phyloP scores from a whole-genome alignment of 2,329 filamentous ascomycete genomes.

The Sclerotinia borealis region DNA sequence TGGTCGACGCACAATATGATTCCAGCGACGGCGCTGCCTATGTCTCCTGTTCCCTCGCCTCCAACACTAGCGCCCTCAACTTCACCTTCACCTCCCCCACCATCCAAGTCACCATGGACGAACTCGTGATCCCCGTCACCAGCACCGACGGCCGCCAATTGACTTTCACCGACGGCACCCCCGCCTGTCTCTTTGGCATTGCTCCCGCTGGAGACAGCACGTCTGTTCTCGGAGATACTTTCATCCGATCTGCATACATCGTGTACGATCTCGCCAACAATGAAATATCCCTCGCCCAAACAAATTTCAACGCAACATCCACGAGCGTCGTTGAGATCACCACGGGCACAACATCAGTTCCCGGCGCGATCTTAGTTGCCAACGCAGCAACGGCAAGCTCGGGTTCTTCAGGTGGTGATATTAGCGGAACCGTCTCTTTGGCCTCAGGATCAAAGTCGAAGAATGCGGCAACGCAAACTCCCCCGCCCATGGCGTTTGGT shows the following conservation, averaged over 20 bases:
- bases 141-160: slow-evolving; percentile 41
- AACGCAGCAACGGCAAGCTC: slow-evolving; percentile 45
- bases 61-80: slow-evolving; percentile 38
- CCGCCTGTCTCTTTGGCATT: slow-evolving; percentile 63
- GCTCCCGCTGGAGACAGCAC: slow-evolving; percentile 49
- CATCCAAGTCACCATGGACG: slow-evolving; percentile 51
- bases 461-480: slow-evolving; percentile 13
- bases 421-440: slow-evolving; percentile 15
- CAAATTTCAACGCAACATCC: slow-evolving; percentile 51
- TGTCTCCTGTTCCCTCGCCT: slow-evolving; percentile 51
- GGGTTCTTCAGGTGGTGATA: slow-evolving; percentile 12
- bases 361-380: slow-evolving; percentile 45
- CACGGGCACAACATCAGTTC: slow-evolving; percentile 43
- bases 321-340: slow-evolving; percentile 51
- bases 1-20: slow-evolving; percentile 55
- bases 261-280: slow-evolving; percentile 70
- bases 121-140: slow-evolving; percentile 51
- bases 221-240: slow-evolving; percentile 67
- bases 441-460: slow-evolving; percentile 18
- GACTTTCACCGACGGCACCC: slow-evolving; percentile 46
- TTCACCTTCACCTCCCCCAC: slow-evolving; percentile 50
- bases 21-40: slow-evolving; percentile 48
- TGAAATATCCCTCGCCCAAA: slow-evolving; percentile 64
- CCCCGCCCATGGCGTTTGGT: slow-evolving; percentile 18
- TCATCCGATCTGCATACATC: slow-evolving; percentile 67